Evolutionary conservation across 768 basidiomycete genomes (phyloP).

Genomic region (Leccinum disarticulatum): DNA sequence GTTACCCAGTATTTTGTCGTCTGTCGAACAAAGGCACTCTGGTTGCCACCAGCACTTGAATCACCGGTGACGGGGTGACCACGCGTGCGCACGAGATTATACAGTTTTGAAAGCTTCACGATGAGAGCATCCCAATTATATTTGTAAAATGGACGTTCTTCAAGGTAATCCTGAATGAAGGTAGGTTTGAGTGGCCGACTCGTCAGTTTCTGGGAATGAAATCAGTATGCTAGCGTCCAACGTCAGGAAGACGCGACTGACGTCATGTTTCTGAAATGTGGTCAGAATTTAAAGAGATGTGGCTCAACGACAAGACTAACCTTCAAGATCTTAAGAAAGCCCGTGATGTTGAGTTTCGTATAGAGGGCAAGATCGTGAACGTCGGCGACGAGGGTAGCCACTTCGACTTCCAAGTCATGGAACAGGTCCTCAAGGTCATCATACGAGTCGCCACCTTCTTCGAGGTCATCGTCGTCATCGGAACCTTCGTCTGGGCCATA

Average conservation of each 20-base stretch:
- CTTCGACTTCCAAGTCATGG: slow-evolving; percentile 86
- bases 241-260: slow-evolving; percentile 33
- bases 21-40: slow-evolving; percentile 97
- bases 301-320: slow-evolving; percentile 36
- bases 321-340: slow-evolving; percentile 98
- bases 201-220: slow-evolving; percentile 81
- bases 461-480: slow-evolving; percentile 52
- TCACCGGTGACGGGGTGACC: slow-evolving; percentile 95
- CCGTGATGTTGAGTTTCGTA: slow-evolving; percentile 97
- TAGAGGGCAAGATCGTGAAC: slow-evolving; percentile 90
- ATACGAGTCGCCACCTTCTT: slow-evolving; percentile 52
- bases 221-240: slow-evolving; percentile 11
- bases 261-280: slow-evolving; percentile 82
- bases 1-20: slow-evolving; percentile 98
- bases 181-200: slow-evolving; percentile 74
- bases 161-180: slow-evolving; percentile 90
- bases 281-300: slow-evolving; percentile 7
- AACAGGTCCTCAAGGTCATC: slow-evolving; percentile 86
- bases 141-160: slow-evolving; percentile 94
- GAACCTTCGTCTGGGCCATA: slow-evolving; percentile 67
- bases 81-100: slow-evolving; percentile 91
- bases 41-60: slow-evolving; percentile 88
- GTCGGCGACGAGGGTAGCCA: slow-evolving; percentile 91
- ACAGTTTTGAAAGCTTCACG: slow-evolving; percentile 91
- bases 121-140: slow-evolving; percentile 96